phyloP scores from a whole-genome alignment of 257 asterid genomes.

The Solanum sitiens region DNA sequence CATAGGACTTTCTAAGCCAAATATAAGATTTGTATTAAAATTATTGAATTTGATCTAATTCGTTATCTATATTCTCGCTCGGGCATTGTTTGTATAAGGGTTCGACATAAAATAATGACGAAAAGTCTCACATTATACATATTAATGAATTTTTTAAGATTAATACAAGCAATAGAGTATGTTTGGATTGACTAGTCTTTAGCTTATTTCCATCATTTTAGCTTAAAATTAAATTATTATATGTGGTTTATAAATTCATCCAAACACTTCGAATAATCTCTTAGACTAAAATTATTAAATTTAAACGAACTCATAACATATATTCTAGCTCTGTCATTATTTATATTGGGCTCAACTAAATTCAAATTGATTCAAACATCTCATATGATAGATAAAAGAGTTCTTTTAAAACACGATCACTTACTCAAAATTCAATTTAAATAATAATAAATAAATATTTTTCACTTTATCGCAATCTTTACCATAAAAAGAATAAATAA shows the following conservation, averaged over 20 bases:
- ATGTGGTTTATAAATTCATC: no score
- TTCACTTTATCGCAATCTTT: neutral
- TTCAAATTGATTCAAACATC: neutral
- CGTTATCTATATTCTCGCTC: neutral
- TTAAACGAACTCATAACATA: accelerated
- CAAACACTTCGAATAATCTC: no score
- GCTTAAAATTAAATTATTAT: no score
- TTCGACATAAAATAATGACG: neutral
- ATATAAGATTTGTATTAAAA: neutral
- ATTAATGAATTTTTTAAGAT: neutral
- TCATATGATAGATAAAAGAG: neutral
- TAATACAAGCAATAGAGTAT: neutral
- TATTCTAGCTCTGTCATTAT: neutral
- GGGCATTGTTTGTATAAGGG: neutral
- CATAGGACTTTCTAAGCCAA: neutral
- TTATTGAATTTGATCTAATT: neutral
- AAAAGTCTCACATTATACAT: neutral
- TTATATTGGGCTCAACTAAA: neutral
- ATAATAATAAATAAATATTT: neutral
- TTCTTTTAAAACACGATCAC: neutral
- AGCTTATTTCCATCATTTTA: neutral
- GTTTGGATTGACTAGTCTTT: neutral
- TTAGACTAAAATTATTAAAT: neutral
- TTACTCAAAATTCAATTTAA: neutral
- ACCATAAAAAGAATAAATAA: neutral